Base-by-base conservation (phyloP, 257 asterid genomes). In the Eustoma russellianum region DNA sequence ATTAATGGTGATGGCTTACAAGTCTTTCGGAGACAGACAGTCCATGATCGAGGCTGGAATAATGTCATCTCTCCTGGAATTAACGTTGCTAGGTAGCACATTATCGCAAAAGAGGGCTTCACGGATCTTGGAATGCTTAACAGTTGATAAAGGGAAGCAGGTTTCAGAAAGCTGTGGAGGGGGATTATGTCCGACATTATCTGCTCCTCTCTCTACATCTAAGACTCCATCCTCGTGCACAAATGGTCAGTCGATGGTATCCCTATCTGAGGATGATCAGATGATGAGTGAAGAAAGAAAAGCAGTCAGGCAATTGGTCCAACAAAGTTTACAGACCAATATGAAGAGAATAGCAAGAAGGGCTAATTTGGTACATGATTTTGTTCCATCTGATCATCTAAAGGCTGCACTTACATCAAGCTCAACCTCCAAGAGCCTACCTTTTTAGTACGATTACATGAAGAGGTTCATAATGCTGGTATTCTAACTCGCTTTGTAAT, bases 1-100 rank as follows among this genome's bases (percentile, higher is more conserved):
- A n/a, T 76, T 88, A 30, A 88, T 85, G 95, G 94, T 88, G 77
- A 80, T 88, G 94, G 95, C 95, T 55, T 92, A 83, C 80, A 88
- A 83, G 64, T 74, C 85, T 13, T 80, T 82, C 28, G 75, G 66
- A 16, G 97, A 85, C 63, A 70, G 92, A 63, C 95, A 76, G 59
- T 65, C 87, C 47, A 80, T 88, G 95, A 64, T 85, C 6, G 95
- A 85, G 63, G 91, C 94, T 3, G 97, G 97, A 35, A 70, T 80
- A 2, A 80, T 74, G 15, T 85, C 94, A 0, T 63, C 94, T 45
- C 67, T 84, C 57, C 86, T 88, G 1, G 97, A 88, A 24, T 48
- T 88, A 33, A 88, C 97, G 16, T 88, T 88, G 10, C 17, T 88
- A 55, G 97, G 97, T 5, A 83, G 77, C 72, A 67, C 88, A 6